Base-by-base conservation (phyloP, 2,329 filamentous ascomycete species). In the Paraphoma sp. region DNA sequence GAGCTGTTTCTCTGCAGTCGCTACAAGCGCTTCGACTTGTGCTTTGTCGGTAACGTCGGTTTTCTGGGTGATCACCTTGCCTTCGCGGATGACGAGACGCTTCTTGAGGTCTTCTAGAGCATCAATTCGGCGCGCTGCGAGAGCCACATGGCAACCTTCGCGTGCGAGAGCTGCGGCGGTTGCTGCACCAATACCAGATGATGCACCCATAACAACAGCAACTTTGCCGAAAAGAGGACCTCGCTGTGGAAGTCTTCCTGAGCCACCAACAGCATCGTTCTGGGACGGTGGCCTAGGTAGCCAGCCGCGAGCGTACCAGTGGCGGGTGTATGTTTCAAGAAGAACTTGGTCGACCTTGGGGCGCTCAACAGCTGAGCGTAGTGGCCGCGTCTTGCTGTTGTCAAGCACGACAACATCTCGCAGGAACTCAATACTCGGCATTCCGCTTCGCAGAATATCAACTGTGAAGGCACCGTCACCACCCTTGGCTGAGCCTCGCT, bases 301-400 rank as follows among this genome's bases (percentile, higher is more conserved):
- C 91, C 91, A 94, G 44, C 91, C 91, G 73, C 91, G 81, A 16
- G 89, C 89, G 70, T 89, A 93, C 82, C 91, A 94, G 73, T 93
- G 89, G 14, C 91, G 88, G 18, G 89, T 86, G 71, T 94, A 94
- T 0, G 87, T 93, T 73, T 91, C 87, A 6, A 93, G 83, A n/a
- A 94, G 79, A 12, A 85, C 81, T 16, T 77, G 80, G 68, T 93
- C 89, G 23, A 93, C 88, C 74, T 87, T 88, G 1, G 89, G 88
- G 5, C 90, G 83, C 62, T 86, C 80, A 1, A 93, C 80, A 57
- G 67, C 82, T 65, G 77, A 83, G 70, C 76, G 85, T 48, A 86
- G 81, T 1, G 88, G 85, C 42, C 84, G 81, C 0, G 91, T 93
- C 49, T 84, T 83, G 10, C 84, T 83, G 66, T 93, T 90, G 71